Percentiles rank a stretch among this genome's conserved stretches.
These are phyloP conservation scores for Stereocaulon alpinum DNA, from an alignment of 495 filamentous ascomycete species.

Conservation along the genomic window DNA sequence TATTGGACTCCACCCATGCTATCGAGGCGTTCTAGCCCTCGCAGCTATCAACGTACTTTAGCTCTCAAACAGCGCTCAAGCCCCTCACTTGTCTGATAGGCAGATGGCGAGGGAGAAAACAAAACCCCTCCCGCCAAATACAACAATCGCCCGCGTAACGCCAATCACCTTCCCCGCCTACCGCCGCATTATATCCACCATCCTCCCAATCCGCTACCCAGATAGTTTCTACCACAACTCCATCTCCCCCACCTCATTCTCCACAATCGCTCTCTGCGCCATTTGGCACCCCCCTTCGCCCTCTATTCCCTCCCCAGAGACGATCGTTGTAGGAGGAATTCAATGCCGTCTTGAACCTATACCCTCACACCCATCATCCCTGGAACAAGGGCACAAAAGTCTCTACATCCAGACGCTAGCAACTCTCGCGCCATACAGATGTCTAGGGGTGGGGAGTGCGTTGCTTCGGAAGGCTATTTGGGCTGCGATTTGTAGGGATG, in stretches of 20 bases:
- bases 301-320: conserved; percentile 22
- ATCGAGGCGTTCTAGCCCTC: no score
- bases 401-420: conserved; percentile 86
- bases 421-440: conserved; percentile 72
- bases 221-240: conserved; percentile 75
- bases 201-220: conserved; percentile 82
- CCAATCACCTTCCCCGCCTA: conserved; percentile 59
- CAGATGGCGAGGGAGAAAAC: background rate
- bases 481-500: conserved; percentile 24
- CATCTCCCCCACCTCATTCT: conserved; percentile 53
- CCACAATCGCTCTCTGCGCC: conserved; percentile 68
- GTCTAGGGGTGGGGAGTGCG: conserved; percentile 65
- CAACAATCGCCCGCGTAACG: conserved; percentile 48
- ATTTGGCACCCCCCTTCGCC: conserved; percentile 47
- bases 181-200: conserved; percentile 68
- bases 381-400: conserved; percentile 18
- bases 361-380: conserved; percentile 29
- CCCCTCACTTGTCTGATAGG: background rate
- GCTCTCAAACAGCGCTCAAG: background rate
- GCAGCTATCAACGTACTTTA: background rate
- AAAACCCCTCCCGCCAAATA: conserved; percentile 27
- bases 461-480: conserved; percentile 52
- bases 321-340: conserved; percentile 70
- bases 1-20: no score
- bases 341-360: conserved; percentile 64